Evolutionary conservation across 768 basidiomycete genomes (phyloP).

Genomic region (Leccinum subgranulosum): DNA sequence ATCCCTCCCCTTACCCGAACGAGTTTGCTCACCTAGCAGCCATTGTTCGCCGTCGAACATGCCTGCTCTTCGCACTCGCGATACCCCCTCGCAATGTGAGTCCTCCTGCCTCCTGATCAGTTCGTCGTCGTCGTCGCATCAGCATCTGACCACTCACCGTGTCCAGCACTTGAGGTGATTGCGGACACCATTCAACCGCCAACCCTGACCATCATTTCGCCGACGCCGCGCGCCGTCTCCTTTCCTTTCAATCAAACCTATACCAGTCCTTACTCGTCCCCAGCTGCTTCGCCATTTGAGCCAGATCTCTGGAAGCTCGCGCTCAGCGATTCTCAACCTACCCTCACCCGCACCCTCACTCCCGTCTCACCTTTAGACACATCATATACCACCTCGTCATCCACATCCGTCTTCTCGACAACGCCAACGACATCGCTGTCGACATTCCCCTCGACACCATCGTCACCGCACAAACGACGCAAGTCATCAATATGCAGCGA

Average conservation of each 20-base stretch:
- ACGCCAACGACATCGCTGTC: constrained; percentile 35
- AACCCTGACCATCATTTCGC: constrained; percentile 52
- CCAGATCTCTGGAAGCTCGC: constrained; percentile 52
- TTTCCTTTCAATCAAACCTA: constrained; percentile 39
- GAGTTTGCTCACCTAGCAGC: constrained; percentile 34
- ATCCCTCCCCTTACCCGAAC: constrained; percentile 34
- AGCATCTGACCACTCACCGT: constrained; percentile 14
- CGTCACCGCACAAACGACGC: constrained; percentile 47
- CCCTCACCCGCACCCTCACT: constrained; percentile 39
- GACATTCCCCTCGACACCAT: constrained; percentile 31
- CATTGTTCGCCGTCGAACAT: constrained; percentile 43
- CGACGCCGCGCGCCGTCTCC: constrained; percentile 54
- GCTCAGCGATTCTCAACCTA: constrained; percentile 42
- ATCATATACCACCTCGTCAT: constrained; percentile 32
- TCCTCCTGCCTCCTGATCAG: constrained; percentile 3
- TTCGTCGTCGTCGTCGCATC: constrained; percentile 1
- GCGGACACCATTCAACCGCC: constrained; percentile 60
- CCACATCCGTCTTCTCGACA: constrained; percentile 41
- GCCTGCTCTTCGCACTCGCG: constrained; percentile 79
- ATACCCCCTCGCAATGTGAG: constrained; percentile 56
- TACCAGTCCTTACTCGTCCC: constrained; percentile 63
- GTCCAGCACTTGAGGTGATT: constrained; percentile 70
- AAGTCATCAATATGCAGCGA: constrained; percentile 47
- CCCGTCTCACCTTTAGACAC: constrained; percentile 34
- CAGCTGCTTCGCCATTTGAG: constrained; percentile 70